Percentiles rank a stretch among this genome's conserved stretches.
phyloP scores from a whole-genome alignment of 2,329 filamentous ascomycete species.

The Tolypocladium paradoxum region DNA sequence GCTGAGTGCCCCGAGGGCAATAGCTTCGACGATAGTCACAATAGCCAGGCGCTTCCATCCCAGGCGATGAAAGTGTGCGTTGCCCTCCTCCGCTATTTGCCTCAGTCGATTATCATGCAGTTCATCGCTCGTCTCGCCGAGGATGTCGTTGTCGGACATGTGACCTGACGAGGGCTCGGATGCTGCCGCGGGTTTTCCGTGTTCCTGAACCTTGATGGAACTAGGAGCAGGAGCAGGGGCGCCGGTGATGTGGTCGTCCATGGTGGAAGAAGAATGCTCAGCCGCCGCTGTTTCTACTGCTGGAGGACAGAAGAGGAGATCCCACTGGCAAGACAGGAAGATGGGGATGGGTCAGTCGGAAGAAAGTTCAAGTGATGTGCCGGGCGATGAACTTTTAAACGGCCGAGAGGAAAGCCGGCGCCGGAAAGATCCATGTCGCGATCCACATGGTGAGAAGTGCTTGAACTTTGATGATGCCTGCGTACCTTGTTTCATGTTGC shows the following conservation, averaged over 20 bases:
- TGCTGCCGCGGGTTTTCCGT: not conserved
- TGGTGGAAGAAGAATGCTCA: not conserved
- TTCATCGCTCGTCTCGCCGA: constrained; percentile 22
- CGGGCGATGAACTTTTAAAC: not conserved
- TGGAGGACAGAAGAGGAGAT: not conserved
- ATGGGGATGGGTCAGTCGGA: not conserved
- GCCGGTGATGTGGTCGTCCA: not conserved
- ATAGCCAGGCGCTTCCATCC: constrained; percentile 47
- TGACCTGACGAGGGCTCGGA: not conserved
- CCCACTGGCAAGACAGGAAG: not conserved
- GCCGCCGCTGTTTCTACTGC: not conserved
- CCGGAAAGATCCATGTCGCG: not conserved
- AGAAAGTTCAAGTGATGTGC: not conserved
- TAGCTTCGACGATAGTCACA: constrained; percentile 45
- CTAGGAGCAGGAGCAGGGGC: not conserved
- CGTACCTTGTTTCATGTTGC: not conserved
- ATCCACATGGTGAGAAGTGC: not conserved
- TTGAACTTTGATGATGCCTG: not conserved
- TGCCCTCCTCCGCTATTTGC: constrained; percentile 32
- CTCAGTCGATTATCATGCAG: constrained; percentile 30
- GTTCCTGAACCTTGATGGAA: not conserved
- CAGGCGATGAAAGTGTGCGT: constrained; percentile 39
- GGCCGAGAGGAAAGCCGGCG: not conserved
- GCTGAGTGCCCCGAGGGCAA: constrained; percentile 41
- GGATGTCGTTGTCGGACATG: constrained; percentile 2